Evolutionary conservation across 1,284 basidiomycete genomes (phyloP), one percentile per base, ranked within the genome.

Genomic region (Fereydounia khargensis): DNA sequence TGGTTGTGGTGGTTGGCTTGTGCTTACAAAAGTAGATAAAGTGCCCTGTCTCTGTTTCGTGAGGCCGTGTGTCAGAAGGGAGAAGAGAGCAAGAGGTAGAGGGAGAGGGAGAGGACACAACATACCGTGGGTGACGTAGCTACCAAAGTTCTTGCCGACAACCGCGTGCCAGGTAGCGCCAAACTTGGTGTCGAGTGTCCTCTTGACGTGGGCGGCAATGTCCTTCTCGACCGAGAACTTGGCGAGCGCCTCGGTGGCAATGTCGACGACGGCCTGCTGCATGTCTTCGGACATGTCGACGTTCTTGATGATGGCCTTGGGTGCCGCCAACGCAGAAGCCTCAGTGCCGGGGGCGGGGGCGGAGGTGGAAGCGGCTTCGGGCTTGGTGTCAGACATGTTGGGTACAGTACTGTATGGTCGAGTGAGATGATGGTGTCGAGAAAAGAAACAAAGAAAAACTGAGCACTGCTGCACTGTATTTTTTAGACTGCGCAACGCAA

Each of bases 161-260:
- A 98, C 90, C 74, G 89, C 89, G 77, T 97, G 92, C 94, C 94
- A 97, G 60, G 94, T 96, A 39, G 91, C 83, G 20, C 88, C 89
- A 69, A 89, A 86, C 77, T 86, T 82, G 78, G 85, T 82, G 82
- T 98, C 92, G 77, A 95, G 91, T 79, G 94, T 89, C 78, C 92
- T 90, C 83, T 98, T 98, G 82, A 96, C 88, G 78, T 90, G 86
- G 30, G 92, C 91, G 11, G 92, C 94, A 75, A 97, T 91, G 78
- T 98, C 71, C 80, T 95, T 96, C 81, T 96, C 92, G 79, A 95
- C 87, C 76, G 83, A 86, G 80, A 87, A 91, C 78, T 89, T 88
- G 62, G 89, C 86, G 73, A 97, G 82, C 1, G 91, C 90, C 20
- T 84, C 82, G 16, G 83, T 83, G 21, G 91, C 86, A 68, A 91